Evolutionary conservation across 192 early-diverging fungal species (phyloP).

Genomic region (Podila horticola): DNA sequence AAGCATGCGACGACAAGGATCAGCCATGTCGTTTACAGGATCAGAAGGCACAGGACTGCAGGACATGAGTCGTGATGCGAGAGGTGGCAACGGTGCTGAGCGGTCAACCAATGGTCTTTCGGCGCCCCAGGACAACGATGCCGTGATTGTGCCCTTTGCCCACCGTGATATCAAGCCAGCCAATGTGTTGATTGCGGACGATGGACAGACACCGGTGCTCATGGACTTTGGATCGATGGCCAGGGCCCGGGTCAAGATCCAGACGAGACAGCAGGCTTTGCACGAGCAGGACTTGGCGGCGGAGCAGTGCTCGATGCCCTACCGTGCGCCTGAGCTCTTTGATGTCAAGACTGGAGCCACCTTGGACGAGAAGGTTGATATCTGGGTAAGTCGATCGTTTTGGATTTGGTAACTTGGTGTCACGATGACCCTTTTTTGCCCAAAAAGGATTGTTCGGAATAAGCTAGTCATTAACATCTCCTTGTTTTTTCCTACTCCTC

Average conservation of each 20-base stretch:
- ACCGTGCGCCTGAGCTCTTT: constrained; percentile 83
- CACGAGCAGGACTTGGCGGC: constrained; percentile 78
- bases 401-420: neutral
- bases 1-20: constrained; percentile 27
- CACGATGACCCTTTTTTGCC: neutral
- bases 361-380: constrained; percentile 77
- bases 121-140: constrained; percentile 30
- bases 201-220: constrained; percentile 71
- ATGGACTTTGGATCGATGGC: constrained; percentile 83
- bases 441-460: neutral
- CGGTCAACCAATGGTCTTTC: constrained; percentile 4
- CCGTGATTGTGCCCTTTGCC: constrained; percentile 62
- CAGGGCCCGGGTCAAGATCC: constrained; percentile 64
- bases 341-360: constrained; percentile 72
- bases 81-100: neutral
- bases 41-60: constrained; percentile 38
- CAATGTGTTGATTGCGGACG: constrained; percentile 75
- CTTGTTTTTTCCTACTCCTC: neutral
- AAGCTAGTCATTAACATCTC: too few species aligned
- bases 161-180: constrained; percentile 84
- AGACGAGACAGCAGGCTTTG: constrained; percentile 68
- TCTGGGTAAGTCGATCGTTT: constrained; percentile 65
- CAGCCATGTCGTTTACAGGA: constrained; percentile 21
- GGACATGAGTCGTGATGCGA: constrained; percentile 16
- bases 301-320: constrained; percentile 77